Conservation (phyloP, 495 filamentous ascomycete species). For the Aspergillus kassunensis region DNA sequence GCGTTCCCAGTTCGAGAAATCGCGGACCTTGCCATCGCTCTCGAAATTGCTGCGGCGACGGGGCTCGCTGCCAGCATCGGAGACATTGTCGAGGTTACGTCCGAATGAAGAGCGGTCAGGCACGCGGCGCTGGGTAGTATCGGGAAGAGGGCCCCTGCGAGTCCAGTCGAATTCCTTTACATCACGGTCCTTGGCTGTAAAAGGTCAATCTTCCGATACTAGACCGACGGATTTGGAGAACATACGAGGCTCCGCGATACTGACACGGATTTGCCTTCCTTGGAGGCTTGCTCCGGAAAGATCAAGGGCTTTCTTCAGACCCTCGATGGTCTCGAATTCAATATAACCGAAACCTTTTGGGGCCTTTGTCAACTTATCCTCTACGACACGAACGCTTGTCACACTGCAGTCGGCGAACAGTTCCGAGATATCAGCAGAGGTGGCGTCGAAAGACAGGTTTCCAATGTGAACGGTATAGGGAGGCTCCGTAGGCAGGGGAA, state of each 20-base stretch:
- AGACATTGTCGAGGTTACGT: conserved; percentile 47
- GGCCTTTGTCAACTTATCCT: conserved; percentile 84
- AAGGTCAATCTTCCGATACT: neutral
- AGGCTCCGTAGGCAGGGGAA: conserved; percentile 84
- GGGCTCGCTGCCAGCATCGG: conserved; percentile 52
- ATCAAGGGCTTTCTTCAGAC: conserved; percentile 85
- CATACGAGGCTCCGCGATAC: conserved; percentile 81
- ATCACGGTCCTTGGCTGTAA: conserved; percentile 65
- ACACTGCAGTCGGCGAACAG: conserved; percentile 83
- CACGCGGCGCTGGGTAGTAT: conserved; percentile 52
- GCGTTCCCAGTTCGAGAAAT: conserved; percentile 92
- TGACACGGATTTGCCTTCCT: conserved; percentile 83
- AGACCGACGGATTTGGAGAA: conserved; percentile 8
- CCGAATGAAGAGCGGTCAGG: conserved; percentile 47
- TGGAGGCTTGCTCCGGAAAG: conserved; percentile 74
- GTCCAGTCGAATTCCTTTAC: conserved; percentile 67
- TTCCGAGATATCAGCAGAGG: conserved; percentile 69
- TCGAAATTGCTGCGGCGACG: conserved; percentile 52
- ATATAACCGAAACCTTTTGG: conserved; percentile 99
- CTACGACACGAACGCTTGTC: conserved; percentile 88
- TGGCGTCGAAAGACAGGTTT: conserved; percentile 93
- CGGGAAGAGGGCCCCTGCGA: conserved; percentile 82
- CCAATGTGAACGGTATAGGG: conserved; percentile 95
- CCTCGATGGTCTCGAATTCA: conserved; percentile 84
- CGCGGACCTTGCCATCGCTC: conserved; percentile 78